Base-by-base conservation (phyloP, 2,329 filamentous ascomycete genomes). In the Phialemonium atrogriseum region DNA sequence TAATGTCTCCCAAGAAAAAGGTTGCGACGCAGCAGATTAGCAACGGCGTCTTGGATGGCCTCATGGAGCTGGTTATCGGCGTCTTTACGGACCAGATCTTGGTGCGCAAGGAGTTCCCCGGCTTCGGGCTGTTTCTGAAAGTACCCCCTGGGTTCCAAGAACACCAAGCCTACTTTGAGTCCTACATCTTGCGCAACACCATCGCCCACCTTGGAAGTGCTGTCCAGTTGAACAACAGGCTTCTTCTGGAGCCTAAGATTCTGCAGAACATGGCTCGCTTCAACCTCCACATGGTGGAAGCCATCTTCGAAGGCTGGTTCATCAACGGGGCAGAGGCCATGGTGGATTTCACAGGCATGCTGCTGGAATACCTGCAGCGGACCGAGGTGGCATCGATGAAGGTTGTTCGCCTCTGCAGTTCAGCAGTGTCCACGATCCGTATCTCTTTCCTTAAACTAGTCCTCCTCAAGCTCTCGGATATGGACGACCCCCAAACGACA, bases 301-400 rank as follows among this genome's bases (percentile, higher is more conserved):
- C 86, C 5, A 80, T 94, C 10, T 95, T 91, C 43, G 91, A 96
- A 56, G 91, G 91, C 11, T 95, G 88, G 85, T 96, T 96, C 49
- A 74, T 95, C 40, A 81, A 91, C 42, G 89, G 89, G 2, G 84
- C 84, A 2, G 83, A 87, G 45, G 70, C 77, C 4, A 72, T 91
- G 44, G 70, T 96, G 19, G 88, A 96, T 47, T 93, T 95, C 46
- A 73, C 80, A 4, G 91, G 89, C 2, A 78, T 80, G 32, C 59
- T 95, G 6, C 59, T 98, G 6, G 91, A 98, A 51, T 89, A 94
- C 47, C 65, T 98, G 4, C 86, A 94, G 51, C 75, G 84, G 8
- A 82, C 88, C 0, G 85, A 94, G 10, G 68, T 98, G 21, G 74
- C 85, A 1, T 68, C 67, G 9, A 61, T 89, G 41, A 98, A 96